Conservation (phyloP, 2,329 filamentous ascomycete species). For the Pseudogymnoascus sp. region DNA sequence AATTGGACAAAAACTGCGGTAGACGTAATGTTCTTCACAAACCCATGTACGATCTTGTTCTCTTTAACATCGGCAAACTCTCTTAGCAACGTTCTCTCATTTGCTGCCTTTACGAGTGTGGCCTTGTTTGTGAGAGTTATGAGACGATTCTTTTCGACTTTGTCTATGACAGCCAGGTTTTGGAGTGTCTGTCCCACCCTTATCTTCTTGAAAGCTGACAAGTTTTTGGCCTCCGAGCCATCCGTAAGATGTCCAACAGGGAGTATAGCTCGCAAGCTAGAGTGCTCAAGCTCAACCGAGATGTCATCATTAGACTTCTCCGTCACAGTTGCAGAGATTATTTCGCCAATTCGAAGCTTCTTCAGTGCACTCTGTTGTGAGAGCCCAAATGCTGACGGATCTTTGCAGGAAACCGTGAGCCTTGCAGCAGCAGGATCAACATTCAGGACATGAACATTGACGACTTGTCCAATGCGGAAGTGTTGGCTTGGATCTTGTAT, state of each 20-base stretch:
- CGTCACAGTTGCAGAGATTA: constrained; percentile 72
- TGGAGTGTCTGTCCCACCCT: constrained; percentile 74
- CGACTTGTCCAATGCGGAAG: constrained; percentile 83
- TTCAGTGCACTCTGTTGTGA: constrained; percentile 71
- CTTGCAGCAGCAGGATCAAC: constrained; percentile 63
- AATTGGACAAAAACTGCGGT: constrained; percentile 88
- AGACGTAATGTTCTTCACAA: constrained; percentile 74
- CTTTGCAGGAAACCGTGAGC: constrained; percentile 87
- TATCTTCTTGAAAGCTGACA: constrained; percentile 69
- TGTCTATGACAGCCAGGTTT: constrained; percentile 79
- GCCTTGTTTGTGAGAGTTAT: constrained; percentile 77
- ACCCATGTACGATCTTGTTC: constrained; percentile 63
- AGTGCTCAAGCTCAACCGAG: constrained; percentile 65
- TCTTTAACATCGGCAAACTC: constrained; percentile 63
- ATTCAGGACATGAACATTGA: constrained; percentile 80
- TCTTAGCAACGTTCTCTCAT: constrained; percentile 62
- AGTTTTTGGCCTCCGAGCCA: constrained; percentile 70
- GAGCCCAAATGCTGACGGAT: constrained; percentile 65
- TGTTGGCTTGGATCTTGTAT: constrained; percentile 84
- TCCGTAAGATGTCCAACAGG: constrained; percentile 75
- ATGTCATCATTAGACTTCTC: constrained; percentile 72
- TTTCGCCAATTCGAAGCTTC: constrained; percentile 60
- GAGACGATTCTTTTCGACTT: constrained; percentile 66
- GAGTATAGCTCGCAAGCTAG: constrained; percentile 69
- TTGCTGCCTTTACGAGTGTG: constrained; percentile 67